Conservation (phyloP, 805 yeast species). For the Yarrowia deformans region DNA sequence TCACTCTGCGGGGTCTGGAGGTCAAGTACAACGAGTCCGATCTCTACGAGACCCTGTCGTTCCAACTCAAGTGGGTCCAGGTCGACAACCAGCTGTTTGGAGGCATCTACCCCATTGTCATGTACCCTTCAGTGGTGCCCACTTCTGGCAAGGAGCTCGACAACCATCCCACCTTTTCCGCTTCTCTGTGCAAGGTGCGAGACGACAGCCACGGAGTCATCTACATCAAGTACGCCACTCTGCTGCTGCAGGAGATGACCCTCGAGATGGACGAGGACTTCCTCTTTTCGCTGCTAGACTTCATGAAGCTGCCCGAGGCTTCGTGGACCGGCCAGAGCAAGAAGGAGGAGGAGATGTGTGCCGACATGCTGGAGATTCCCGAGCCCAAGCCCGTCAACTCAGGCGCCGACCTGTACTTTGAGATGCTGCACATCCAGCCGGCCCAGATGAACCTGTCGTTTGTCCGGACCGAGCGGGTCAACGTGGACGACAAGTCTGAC, state of each 20-base stretch:
- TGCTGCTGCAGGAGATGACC: constrained; percentile 87
- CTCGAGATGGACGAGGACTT: constrained; percentile 95
- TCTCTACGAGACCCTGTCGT: constrained; percentile 76
- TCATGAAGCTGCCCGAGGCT: constrained; percentile 81
- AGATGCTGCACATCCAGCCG: constrained; percentile 91
- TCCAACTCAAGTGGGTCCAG: constrained; percentile 93
- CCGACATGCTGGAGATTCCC: constrained; percentile 69
- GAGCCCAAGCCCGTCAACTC: constrained; percentile 65
- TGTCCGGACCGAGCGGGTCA: constrained; percentile 82
- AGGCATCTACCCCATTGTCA: constrained; percentile 82
- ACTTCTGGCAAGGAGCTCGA: constrained; percentile 82
- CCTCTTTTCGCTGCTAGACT: constrained; percentile 79
- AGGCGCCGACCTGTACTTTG: constrained; percentile 85
- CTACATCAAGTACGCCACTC: constrained; percentile 89
- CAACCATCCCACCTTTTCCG: constrained; percentile 89
- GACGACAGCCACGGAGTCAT: constrained; percentile 91
- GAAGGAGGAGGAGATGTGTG: constrained; percentile 62
- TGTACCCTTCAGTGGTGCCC: constrained; percentile 91
- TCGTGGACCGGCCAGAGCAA: constrained; percentile 63
- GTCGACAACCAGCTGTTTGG: constrained; percentile 91
- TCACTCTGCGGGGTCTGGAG: constrained; percentile 83
- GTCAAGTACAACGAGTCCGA: constrained; percentile 83
- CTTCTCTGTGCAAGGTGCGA: constrained; percentile 79
- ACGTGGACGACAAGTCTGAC: constrained; percentile 66
- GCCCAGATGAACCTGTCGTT: constrained; percentile 86